Evolutionary conservation across 257 asterid species (phyloP), one percentile per base, ranked within the genome.

Genomic region (Euphrasia confusa): DNA sequence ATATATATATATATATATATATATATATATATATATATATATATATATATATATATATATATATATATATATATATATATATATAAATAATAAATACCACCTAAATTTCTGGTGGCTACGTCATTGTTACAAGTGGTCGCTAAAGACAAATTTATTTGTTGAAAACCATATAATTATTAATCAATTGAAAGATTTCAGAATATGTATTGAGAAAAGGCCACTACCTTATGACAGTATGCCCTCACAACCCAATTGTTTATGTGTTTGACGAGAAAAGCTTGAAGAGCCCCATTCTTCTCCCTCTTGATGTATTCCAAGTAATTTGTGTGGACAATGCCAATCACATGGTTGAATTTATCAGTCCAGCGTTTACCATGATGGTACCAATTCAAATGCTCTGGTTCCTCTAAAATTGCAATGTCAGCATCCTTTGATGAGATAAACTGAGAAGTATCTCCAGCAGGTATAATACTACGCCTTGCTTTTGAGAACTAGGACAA

Each of bases 301-400:
- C 99, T 79, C 85, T 83, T 93, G 88, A 93, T 89, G 78, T 89
- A 93, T 72, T 93, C 99, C 88, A 93, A 83, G 81, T 93, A 93
- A 70, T 93, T 93, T 35, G 99, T 93, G 76, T 93, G 99, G 61
- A 93, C 95, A 61, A 93, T 66, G 15, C 99, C 99, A 10, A 93
- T 95, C 32, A 93, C 99, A 55, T 89, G 95, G 82, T 87, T 87
- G 78, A 93, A 93, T 79, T 89, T 93, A 84, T 93, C 90, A 39
- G 95, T 87, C 99, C 99, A 93, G 18, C 99, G 95, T 81, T 82
- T 93, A 30, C 97, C 99, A 67, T 93, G 99, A 76, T 93, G 99
- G 76, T 93, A 93, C 99, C 96, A 93, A 67, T 93, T 93, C 75
- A 93, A 81, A 72, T 93, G 99, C 74, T 93, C 99, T 8, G 99